These are phyloP conservation scores for Solanum virginianum DNA, from an alignment of 257 asterid genomes.

Conservation along the genomic window DNA sequence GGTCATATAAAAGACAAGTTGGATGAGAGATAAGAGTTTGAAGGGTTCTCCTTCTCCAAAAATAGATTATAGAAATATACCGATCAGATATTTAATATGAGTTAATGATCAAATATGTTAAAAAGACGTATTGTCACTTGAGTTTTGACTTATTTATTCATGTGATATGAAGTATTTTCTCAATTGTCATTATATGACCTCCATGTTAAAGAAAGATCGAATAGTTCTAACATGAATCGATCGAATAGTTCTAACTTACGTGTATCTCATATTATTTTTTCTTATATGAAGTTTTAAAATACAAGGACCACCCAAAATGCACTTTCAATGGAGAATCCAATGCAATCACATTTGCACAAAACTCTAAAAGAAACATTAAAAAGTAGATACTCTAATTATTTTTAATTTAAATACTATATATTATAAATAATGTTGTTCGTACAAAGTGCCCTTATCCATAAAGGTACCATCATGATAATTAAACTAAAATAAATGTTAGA, in stretches of 20 bases:
- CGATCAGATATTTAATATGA: not conserved
- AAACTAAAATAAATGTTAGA: not conserved
- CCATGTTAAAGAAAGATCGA: not conserved
- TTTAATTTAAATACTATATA: not conserved
- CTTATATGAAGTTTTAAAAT: not conserved
- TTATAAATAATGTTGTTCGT: not conserved
- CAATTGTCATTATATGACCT: not conserved
- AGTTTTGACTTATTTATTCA: not conserved
- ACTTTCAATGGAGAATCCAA: not conserved
- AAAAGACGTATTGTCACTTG: not conserved
- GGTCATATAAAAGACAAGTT: not conserved
- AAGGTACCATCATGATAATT: not conserved
- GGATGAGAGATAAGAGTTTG: not conserved
- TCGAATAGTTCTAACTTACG: not conserved
- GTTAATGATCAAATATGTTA: not conserved
- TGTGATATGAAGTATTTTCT: not conserved
- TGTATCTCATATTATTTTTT: not conserved
- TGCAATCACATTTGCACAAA: not conserved
- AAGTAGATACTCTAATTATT: not conserved
- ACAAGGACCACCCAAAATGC: not conserved
- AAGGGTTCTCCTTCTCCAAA: not conserved
- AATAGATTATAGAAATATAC: not conserved
- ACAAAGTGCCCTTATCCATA: conserved; percentile 1
- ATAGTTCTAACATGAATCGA: not conserved
- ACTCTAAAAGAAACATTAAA: not conserved